Percentiles rank a stretch among this genome's conserved stretches.
These are phyloP conservation scores for Talaromyces amestolkiae DNA, from an alignment of 2,329 filamentous ascomycete genomes.

Conservation along the genomic window DNA sequence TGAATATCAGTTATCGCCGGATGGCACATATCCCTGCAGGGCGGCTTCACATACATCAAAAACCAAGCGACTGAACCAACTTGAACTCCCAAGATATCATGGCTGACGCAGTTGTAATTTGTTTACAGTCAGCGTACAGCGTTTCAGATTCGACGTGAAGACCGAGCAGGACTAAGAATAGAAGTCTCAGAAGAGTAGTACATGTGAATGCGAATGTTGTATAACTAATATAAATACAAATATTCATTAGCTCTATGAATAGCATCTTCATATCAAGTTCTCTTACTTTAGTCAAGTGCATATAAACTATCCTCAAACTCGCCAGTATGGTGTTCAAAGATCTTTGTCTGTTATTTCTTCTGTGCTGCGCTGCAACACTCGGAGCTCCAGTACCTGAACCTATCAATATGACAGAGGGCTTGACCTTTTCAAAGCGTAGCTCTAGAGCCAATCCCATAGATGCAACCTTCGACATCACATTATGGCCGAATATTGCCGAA, in stretches of 20 bases:
- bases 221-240: neutral
- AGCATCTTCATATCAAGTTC: neutral
- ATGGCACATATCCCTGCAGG: neutral
- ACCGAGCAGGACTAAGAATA: neutral
- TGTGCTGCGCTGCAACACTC: neutral
- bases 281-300: neutral
- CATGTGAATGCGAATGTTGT: too few species aligned
- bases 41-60: neutral
- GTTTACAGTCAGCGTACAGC: neutral
- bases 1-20: neutral
- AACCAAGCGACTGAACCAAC: neutral
- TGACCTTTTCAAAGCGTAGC: neutral
- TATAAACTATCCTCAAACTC: neutral
- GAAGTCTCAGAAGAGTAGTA: neutral
- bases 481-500: constrained; percentile 5
- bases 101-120: neutral
- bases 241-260: neutral
- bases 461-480: neutral
- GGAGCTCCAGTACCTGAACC: neutral
- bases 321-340: neutral
- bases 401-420: neutral
- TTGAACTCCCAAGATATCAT: neutral
- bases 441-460: neutral
- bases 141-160: neutral
- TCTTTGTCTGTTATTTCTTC: neutral